Conservation (phyloP, 768 basidiomycete genomes). For the Myochromella boudieri region DNA sequence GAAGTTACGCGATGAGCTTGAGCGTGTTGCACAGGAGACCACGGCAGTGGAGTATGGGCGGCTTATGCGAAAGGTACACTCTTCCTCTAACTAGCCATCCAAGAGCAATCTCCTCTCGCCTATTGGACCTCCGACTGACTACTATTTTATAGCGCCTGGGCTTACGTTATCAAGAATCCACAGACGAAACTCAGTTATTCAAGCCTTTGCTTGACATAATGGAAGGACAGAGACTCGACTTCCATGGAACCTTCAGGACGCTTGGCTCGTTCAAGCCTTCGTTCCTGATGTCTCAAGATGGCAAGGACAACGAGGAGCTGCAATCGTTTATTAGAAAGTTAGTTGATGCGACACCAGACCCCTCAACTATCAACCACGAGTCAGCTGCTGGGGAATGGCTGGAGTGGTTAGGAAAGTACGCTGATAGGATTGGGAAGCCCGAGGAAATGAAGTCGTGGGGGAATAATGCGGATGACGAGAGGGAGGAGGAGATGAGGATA, state of each 20-base stretch:
- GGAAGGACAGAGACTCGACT: conserved; percentile 77
- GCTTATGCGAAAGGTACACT: conserved; percentile 65
- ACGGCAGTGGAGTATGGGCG: conserved; percentile 64
- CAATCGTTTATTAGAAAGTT: conserved; percentile 36
- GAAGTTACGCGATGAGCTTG: conserved; percentile 59
- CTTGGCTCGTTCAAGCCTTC: conserved; percentile 66
- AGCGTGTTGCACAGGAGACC: conserved; percentile 55
- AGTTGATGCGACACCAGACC: conserved; percentile 45
- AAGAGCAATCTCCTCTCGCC: too few species aligned
- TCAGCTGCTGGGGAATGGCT: conserved; percentile 53
- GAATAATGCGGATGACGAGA: conserved; percentile 36
- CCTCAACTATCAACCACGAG: conserved; percentile 40
- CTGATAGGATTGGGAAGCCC: conserved; percentile 56
- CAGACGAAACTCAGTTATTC: conserved; percentile 62
- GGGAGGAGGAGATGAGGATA: conserved; percentile 48
- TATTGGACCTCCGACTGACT: neutral
- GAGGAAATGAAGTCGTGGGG: conserved; percentile 41
- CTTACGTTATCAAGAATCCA: conserved; percentile 50
- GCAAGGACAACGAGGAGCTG: neutral
- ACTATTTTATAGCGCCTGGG: conserved; percentile 66
- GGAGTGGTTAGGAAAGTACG: conserved; percentile 66
- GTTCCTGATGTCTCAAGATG: conserved; percentile 20
- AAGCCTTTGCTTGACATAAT: conserved; percentile 75
- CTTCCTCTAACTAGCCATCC: neutral
- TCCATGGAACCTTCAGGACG: conserved; percentile 79